Conservation (phyloP, 129 eudicot species). For the Dittrichia graveolens region DNA sequence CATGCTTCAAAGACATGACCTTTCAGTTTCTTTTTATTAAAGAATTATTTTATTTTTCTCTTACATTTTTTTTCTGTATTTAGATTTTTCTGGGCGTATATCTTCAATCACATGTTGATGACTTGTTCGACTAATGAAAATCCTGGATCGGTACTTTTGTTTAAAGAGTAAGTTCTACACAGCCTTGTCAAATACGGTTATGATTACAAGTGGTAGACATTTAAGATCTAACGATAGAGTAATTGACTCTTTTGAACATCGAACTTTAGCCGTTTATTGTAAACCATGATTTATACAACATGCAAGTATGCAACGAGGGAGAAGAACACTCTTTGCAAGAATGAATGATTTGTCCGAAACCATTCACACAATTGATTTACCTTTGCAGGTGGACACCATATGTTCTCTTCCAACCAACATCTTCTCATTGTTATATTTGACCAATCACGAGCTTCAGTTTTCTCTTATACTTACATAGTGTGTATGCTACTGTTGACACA, state of each 20-base stretch:
- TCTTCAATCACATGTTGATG: constrained; percentile 39
- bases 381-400: constrained; percentile 40
- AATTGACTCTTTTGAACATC: no score
- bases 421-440: constrained; percentile 36
- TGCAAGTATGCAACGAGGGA: no score
- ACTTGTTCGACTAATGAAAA: constrained; percentile 38
- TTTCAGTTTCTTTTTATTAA: not conserved
- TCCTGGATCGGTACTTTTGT: constrained; percentile 42
- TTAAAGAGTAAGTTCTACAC: constrained; percentile 45
- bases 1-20: constrained; percentile 11
- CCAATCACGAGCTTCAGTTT: constrained; percentile 48
- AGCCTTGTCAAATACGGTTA: not conserved
- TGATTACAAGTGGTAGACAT: constrained; percentile 3
- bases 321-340: no score
- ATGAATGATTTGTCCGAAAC: not conserved
- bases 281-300: no score
- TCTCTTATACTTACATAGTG: constrained; percentile 39
- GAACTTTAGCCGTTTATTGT: no score
- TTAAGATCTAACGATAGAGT: no score
- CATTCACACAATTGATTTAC: not conserved
- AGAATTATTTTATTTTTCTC: constrained; percentile 5
- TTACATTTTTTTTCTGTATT: constrained; percentile 1
- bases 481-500: constrained; percentile 15
- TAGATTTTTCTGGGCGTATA: constrained; percentile 28
- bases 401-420: constrained; percentile 32